Conservation (phyloP, 2,329 filamentous ascomycete species). For the Botrytis deweyae region DNA sequence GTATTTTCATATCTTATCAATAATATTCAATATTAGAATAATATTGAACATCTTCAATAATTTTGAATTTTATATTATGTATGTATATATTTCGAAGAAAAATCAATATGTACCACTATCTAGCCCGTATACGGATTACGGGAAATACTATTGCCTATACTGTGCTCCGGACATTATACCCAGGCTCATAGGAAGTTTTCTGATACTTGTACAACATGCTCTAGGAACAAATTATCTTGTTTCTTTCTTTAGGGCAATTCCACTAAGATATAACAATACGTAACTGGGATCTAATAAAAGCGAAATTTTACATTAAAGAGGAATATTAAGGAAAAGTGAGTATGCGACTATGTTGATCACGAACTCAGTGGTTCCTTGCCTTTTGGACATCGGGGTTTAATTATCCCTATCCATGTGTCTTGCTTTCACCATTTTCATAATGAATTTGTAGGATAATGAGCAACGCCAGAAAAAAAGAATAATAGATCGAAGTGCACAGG, state of each 20-base stretch:
- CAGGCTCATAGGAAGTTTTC: background rate
- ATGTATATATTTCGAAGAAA: too few species aligned
- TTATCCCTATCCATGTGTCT: background rate
- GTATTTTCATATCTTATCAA: too few species aligned
- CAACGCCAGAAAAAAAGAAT: background rate
- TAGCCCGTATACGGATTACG: too few species aligned
- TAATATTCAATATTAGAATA: too few species aligned
- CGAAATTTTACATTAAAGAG: background rate
- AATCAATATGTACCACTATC: too few species aligned
- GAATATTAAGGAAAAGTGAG: background rate
- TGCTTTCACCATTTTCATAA: background rate
- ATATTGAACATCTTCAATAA: too few species aligned
- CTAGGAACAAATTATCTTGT: background rate
- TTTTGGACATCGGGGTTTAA: background rate
- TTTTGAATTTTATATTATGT: too few species aligned
- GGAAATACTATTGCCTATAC: too few species aligned
- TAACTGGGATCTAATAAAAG: background rate
- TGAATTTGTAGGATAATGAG: background rate
- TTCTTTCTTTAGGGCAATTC: background rate
- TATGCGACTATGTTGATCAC: background rate
- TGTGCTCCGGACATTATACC: background rate
- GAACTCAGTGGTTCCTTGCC: background rate
- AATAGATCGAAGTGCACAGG: background rate
- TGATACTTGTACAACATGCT: background rate
- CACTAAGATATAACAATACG: background rate